Percentiles rank a stretch among this genome's conserved stretches.
phyloP scores from a whole-genome alignment of 2,329 filamentous ascomycete species.

The Pyrenophora graminea region DNA sequence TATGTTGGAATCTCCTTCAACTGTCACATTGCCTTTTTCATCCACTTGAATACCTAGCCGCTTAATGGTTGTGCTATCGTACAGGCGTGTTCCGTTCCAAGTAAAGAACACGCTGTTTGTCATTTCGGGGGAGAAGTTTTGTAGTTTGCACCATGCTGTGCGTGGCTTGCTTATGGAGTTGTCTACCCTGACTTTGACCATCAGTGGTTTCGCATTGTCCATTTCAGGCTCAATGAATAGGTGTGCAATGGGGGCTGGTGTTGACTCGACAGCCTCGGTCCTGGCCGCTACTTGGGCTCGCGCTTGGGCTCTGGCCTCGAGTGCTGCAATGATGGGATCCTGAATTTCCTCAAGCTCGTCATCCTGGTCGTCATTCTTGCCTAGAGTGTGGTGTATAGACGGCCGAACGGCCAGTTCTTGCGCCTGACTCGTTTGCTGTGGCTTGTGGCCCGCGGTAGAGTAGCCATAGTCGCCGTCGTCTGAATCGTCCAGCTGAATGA shows the following conservation, averaged over 20 bases:
- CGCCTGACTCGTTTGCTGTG: not conserved
- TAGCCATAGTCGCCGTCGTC: slow-evolving; percentile 16
- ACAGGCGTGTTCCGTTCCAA: slow-evolving; percentile 74
- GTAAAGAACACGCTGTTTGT: slow-evolving; percentile 71
- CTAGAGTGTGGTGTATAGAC: slow-evolving; percentile 11
- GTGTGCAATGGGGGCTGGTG: slow-evolving; percentile 52
- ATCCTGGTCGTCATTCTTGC: slow-evolving; percentile 22
- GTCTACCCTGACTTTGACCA: slow-evolving; percentile 68
- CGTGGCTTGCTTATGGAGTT: slow-evolving; percentile 71
- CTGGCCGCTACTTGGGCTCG: slow-evolving; percentile 21
- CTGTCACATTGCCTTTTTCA: slow-evolving; percentile 43
- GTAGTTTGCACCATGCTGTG: slow-evolving; percentile 69
- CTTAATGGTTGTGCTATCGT: slow-evolving; percentile 67
- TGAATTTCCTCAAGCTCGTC: slow-evolving; percentile 35
- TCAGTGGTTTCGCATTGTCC: slow-evolving; percentile 61
- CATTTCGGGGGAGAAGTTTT: slow-evolving; percentile 57
- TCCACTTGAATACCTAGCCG: slow-evolving; percentile 56
- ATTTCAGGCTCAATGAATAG: slow-evolving; percentile 73
- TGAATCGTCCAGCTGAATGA: slow-evolving; percentile 36
- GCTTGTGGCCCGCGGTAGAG: not conserved
- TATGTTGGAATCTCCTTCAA: slow-evolving; percentile 52
- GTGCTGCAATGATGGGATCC: slow-evolving; percentile 34
- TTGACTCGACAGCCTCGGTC: slow-evolving; percentile 10
- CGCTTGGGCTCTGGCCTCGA: slow-evolving; percentile 33
- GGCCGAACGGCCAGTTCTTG: slow-evolving; percentile 12